Percentiles rank a stretch among this genome's conserved stretches.
Evolutionary conservation across 2,329 filamentous ascomycete genomes (phyloP).

Genomic region (Trichoderma gracile): DNA sequence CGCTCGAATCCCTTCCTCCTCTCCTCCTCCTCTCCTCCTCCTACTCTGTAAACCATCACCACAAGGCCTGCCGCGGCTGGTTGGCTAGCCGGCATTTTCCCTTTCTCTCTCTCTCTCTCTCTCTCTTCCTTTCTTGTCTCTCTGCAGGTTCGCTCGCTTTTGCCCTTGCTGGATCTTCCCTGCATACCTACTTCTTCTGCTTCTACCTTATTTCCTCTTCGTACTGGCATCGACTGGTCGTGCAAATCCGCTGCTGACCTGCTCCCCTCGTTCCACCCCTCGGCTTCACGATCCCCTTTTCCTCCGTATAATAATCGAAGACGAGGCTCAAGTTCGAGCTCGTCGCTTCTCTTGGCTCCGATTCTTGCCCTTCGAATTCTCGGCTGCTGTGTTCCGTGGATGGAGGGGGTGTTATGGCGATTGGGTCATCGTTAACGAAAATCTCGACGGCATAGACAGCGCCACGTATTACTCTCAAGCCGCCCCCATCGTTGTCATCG

Average conservation of each 20-base stretch:
- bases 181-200: neutral
- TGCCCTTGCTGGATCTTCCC: neutral
- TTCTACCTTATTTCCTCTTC: neutral
- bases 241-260: slow-evolving; percentile 1
- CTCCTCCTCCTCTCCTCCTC: slow-evolving; percentile 2
- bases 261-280: neutral
- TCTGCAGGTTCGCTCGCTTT: neutral
- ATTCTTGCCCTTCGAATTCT: neutral
- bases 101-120: neutral
- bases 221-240: slow-evolving; percentile 1
- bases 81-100: slow-evolving; percentile 15
- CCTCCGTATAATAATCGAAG: neutral
- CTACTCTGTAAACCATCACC: slow-evolving; percentile 18
- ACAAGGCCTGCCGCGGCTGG: slow-evolving; percentile 18
- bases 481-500: neutral
- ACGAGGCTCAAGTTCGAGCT: neutral
- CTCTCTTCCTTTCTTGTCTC: neutral
- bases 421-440: slow-evolving; percentile 13
- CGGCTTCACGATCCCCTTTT: slow-evolving; percentile 1
- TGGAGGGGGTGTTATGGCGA: slow-evolving; percentile 20
- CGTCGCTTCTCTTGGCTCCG: neutral
- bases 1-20: slow-evolving; percentile 3
- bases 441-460: slow-evolving; percentile 14
- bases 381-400: neutral
- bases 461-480: neutral